Conservation (phyloP, 176 grass and related monocot genomes). For the Aegilops speltoides region DNA sequence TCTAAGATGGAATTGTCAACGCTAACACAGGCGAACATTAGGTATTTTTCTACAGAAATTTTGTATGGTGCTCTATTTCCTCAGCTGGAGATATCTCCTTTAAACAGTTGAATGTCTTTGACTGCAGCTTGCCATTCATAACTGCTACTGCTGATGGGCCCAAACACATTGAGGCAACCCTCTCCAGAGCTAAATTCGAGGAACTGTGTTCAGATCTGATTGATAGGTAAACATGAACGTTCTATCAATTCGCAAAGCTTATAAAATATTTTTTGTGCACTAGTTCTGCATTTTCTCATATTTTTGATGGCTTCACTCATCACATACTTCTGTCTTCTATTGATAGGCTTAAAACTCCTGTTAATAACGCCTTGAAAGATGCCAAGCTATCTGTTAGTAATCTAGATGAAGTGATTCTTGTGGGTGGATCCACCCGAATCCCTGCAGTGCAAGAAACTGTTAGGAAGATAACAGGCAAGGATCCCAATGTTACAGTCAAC, state of each 20-base stretch:
- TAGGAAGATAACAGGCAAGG: constrained; percentile 87
- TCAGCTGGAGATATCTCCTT: neutral
- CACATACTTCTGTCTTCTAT: constrained; percentile 6
- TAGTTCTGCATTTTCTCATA: neutral
- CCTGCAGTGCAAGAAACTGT: constrained; percentile 94
- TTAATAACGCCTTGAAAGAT: constrained; percentile 83
- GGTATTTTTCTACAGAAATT: constrained; percentile 35
- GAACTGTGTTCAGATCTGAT: constrained; percentile 91
- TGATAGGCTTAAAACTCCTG: constrained; percentile 83
- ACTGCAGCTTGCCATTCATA: constrained; percentile 83
- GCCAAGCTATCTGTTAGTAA: constrained; percentile 84
- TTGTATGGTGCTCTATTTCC: neutral
- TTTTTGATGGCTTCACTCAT: constrained; percentile 8
- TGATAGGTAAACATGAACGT: constrained; percentile 63
- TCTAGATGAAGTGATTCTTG: constrained; percentile 94
- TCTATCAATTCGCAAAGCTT: constrained; percentile 1
- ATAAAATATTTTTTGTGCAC: neutral
- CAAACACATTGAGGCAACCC: constrained; percentile 88
- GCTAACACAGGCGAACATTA: constrained; percentile 90
- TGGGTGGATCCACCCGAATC: constrained; percentile 95
- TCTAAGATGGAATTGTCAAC: constrained; percentile 97
- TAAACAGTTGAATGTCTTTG: constrained; percentile 7
- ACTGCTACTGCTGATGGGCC: constrained; percentile 92
- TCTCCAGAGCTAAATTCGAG: constrained; percentile 95
- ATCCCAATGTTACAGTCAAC: constrained; percentile 99